These are phyloP conservation scores for Phaeomoniella chlamydospora DNA, from an alignment of 2,329 filamentous ascomycete genomes.

Conservation along the genomic window DNA sequence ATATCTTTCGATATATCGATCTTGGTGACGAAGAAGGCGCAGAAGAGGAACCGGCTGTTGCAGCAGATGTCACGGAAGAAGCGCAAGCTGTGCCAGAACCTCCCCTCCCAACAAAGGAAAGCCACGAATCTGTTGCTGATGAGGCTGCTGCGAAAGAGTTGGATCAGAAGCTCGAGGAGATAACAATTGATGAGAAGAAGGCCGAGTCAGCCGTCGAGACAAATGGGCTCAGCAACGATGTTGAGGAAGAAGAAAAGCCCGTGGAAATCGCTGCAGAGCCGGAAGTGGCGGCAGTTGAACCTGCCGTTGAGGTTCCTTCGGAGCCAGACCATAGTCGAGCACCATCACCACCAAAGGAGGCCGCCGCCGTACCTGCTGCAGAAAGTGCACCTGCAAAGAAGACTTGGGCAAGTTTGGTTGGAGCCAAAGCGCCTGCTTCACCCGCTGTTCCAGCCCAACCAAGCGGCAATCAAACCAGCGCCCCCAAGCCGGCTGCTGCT, in stretches of 20 bases:
- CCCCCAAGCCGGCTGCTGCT: constrained; percentile 16
- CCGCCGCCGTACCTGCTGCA: constrained; percentile 25
- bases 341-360: constrained; percentile 31
- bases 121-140: constrained; percentile 17
- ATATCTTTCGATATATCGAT: constrained; percentile 88
- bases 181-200: constrained; percentile 19
- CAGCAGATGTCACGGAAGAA: constrained; percentile 24
- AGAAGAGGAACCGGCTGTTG: constrained; percentile 20
- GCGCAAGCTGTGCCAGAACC: constrained; percentile 27
- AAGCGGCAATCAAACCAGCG: constrained; percentile 17
- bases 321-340: constrained; percentile 44
- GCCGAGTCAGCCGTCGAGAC: constrained; percentile 22
- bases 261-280: constrained; percentile 6
- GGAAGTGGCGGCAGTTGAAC: constrained; percentile 1
- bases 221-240: no score
- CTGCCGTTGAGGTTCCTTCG: constrained; percentile 47
- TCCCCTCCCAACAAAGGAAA: constrained; percentile 23
- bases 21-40: constrained; percentile 55
- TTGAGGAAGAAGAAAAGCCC: constrained; percentile 4
- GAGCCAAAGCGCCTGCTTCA: constrained; percentile 23
- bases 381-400: constrained; percentile 37
- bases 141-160: constrained; percentile 38
- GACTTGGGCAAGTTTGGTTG: constrained; percentile 51
- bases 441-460: constrained; percentile 19
- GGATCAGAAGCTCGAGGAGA: constrained; percentile 64